Evolutionary conservation across 495 filamentous ascomycete genomes (phyloP).

Genomic region (Hypoxylon trugodes): DNA sequence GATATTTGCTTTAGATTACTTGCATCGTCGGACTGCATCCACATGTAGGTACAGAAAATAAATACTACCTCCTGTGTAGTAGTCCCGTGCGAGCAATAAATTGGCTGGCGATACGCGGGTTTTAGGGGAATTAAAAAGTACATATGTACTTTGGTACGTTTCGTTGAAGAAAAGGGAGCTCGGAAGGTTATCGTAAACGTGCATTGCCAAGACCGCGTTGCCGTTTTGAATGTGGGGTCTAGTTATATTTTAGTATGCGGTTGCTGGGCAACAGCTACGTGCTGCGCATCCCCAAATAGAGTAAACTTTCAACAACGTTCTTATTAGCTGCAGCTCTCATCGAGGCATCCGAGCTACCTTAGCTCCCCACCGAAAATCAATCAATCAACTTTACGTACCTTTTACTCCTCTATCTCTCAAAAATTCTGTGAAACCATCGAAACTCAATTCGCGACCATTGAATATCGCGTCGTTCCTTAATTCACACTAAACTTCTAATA

Average conservation of each 20-base stretch:
- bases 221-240: slow-evolving; percentile 29
- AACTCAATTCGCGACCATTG: slow-evolving; percentile 25
- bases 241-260: slow-evolving; percentile 1
- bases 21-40: neutral
- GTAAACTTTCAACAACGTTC: slow-evolving; percentile 38
- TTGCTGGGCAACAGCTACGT: slow-evolving; percentile 35
- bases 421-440: slow-evolving; percentile 23
- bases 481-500: neutral
- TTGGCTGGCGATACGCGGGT: slow-evolving; percentile 10
- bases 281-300: slow-evolving; percentile 16
- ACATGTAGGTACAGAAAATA: neutral
- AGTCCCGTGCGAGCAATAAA: slow-evolving; percentile 16
- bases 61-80: too few species aligned
- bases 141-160: too few species aligned
- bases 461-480: slow-evolving; percentile 1
- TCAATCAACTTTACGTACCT: slow-evolving; percentile 11
- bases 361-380: slow-evolving; percentile 34
- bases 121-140: neutral
- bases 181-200: slow-evolving; percentile 3
- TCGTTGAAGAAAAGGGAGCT: neutral
- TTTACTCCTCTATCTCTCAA: too few species aligned
- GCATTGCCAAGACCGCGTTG: slow-evolving; percentile 19
- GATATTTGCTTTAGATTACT: neutral
- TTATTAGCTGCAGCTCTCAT: slow-evolving; percentile 22
- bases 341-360: slow-evolving; percentile 10